Conservation (phyloP, 129 eudicot species). For the Rutidosis leptorrhynchoides region DNA sequence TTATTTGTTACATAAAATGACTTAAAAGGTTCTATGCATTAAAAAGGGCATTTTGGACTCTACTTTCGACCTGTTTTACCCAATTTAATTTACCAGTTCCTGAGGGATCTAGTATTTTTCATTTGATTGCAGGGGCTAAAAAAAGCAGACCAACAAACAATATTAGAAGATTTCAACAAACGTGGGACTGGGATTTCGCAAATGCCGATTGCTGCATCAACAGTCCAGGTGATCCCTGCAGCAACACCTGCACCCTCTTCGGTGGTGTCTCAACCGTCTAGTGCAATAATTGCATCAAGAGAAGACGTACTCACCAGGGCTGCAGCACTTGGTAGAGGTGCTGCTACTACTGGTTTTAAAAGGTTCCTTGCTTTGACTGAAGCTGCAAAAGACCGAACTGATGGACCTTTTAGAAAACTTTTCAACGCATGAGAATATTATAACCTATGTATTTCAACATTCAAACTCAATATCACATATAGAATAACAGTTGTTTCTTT, state of each 20-base stretch:
- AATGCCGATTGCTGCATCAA: slow-evolving; percentile 43
- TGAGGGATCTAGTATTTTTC: not conserved
- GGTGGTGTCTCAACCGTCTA: slow-evolving; percentile 36
- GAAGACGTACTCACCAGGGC: too few relatives aligned
- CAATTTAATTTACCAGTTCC: not conserved
- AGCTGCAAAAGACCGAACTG: slow-evolving; percentile 90
- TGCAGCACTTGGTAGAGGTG: too few relatives aligned
- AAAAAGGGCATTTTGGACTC: too few relatives aligned
- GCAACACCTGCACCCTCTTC: slow-evolving; percentile 39
- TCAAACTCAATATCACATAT: too few relatives aligned
- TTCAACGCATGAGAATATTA: slow-evolving; percentile 67
- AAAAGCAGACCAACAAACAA: slow-evolving; percentile 89
- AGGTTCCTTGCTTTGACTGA: slow-evolving; percentile 91
- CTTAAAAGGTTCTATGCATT: too few relatives aligned
- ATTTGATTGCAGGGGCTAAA: slow-evolving; percentile 69
- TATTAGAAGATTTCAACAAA: too few relatives aligned
- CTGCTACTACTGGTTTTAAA: slow-evolving; percentile 88
- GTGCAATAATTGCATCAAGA: too few relatives aligned
- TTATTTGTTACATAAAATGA: too few relatives aligned
- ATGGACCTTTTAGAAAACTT: slow-evolving; percentile 91
- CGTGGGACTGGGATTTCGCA: too few relatives aligned
- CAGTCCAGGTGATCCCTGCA: slow-evolving; percentile 33
- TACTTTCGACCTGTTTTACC: too few relatives aligned
- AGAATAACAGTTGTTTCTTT: too few relatives aligned
- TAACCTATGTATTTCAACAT: too few relatives aligned